phyloP scores from a whole-genome alignment of 1,139 yeast genomes.

The Suhomyces terraborum region DNA sequence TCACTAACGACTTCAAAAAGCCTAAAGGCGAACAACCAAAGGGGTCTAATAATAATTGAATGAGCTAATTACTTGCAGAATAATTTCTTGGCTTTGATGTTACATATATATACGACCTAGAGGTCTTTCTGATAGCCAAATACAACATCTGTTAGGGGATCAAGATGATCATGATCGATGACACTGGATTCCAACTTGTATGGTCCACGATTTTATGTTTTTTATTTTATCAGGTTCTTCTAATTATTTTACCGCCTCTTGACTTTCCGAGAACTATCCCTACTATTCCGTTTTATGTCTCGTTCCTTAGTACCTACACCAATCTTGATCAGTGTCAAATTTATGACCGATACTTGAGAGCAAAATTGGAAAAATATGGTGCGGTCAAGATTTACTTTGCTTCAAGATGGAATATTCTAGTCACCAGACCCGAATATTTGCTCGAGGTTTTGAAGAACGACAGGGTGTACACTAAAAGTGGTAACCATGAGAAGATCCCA shows the following conservation, averaged over 20 bases:
- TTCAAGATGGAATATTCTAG: conserved; percentile 62
- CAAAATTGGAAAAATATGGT: conserved; percentile 39
- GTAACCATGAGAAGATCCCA: conserved; percentile 62
- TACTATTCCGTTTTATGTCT: conserved; percentile 62
- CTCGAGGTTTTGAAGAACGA: conserved; percentile 52
- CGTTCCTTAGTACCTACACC: conserved; percentile 50
- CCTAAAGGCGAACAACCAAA: not conserved
- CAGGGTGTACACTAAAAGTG: conserved; percentile 55
- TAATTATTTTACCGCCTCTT: conserved; percentile 32
- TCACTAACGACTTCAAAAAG: not conserved
- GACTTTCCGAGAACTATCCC: conserved; percentile 50
- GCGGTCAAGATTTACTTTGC: conserved; percentile 65
- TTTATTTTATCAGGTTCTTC: conserved; percentile 9
- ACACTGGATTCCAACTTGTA: conserved; percentile 1
- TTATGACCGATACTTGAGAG: conserved; percentile 30
- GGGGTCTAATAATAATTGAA: not conserved
- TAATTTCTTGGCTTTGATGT: not conserved
- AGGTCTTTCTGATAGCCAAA: no score
- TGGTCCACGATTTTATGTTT: conserved; percentile 1
- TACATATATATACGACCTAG: not conserved
- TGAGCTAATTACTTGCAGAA: not conserved
- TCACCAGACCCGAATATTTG: conserved; percentile 51
- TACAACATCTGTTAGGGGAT: no score
- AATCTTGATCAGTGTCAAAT: conserved; percentile 53
- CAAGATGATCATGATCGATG: conserved; percentile 3